A percentile compares a stretch with the other conserved stretches of the same genome.
These are phyloP conservation scores for Dorcoceras hygrometricum DNA, from an alignment of 257 asterid genomes.

Conservation along the genomic window DNA sequence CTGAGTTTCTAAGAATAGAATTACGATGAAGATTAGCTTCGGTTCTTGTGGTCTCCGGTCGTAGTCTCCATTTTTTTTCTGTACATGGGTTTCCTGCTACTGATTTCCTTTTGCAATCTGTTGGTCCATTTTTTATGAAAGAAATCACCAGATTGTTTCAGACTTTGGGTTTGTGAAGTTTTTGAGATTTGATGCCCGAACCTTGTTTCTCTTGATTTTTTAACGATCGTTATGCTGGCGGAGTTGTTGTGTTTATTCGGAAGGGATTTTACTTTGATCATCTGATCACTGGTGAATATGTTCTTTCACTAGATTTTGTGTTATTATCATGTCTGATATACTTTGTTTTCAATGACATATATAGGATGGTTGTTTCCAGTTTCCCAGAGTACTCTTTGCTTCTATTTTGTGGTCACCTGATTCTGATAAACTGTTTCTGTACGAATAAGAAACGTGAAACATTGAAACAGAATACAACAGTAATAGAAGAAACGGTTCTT, in stretches of 20 bases:
- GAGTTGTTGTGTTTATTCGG: neutral
- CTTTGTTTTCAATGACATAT: neutral
- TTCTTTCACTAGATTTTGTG: neutral
- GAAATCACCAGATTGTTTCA: neutral
- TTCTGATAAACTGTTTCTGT: neutral
- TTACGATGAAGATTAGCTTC: constrained; percentile 8
- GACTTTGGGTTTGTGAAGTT: constrained; percentile 2
- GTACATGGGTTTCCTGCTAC: neutral
- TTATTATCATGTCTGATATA: neutral
- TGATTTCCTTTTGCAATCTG: neutral
- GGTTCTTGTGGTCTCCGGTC: neutral
- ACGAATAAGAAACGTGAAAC: neutral
- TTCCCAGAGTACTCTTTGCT: neutral
- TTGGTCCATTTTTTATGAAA: neutral
- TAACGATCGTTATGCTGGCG: constrained; percentile 18
- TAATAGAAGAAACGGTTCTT: too few species aligned
- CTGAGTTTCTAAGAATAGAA: neutral
- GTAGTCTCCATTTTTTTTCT: neutral
- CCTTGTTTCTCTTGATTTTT: constrained; percentile 4
- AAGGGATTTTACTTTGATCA: neutral
- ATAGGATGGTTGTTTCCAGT: neutral
- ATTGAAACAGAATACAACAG: neutral
- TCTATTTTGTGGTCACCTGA: neutral
- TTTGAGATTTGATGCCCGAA: constrained; percentile 11
- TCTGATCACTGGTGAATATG: neutral